Percentiles rank a stretch among this genome's conserved stretches.
Conservation (phyloP, 2,329 filamentous ascomycete species). For the Cladobotryum mycophilum region DNA sequence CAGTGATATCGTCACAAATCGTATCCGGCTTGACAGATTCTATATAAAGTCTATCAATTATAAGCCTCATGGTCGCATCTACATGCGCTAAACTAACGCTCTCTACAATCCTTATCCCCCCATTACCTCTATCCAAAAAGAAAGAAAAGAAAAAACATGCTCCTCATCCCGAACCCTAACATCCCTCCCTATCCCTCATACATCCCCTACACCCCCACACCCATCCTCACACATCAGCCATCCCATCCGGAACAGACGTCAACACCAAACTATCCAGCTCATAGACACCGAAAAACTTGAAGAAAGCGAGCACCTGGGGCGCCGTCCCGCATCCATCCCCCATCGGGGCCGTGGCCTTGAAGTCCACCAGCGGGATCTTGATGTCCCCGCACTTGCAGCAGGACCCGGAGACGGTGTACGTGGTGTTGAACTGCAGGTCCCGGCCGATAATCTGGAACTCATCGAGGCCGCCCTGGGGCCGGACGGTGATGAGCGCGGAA, state of each 20-base stretch:
- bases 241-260: not conserved
- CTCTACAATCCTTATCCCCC: too few relatives aligned
- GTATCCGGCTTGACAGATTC: too few relatives aligned
- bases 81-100: too few relatives aligned
- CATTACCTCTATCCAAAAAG: too few relatives aligned
- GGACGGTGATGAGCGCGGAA: slow-evolving; percentile 11
- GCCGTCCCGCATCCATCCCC: slow-evolving; percentile 11
- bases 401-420: slow-evolving; percentile 10
- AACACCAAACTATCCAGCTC: slow-evolving; percentile 6
- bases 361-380: slow-evolving; percentile 11
- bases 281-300: slow-evolving; percentile 12
- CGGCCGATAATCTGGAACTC: slow-evolving; percentile 14
- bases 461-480: slow-evolving; percentile 10
- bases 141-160: too few relatives aligned
- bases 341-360: slow-evolving; percentile 6
- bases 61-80: too few relatives aligned
- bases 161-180: too few relatives aligned
- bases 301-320: slow-evolving; percentile 11
- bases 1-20: too few relatives aligned
- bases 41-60: too few relatives aligned
- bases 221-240: not conserved
- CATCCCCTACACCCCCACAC: too few relatives aligned
- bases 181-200: too few relatives aligned
- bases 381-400: not conserved
- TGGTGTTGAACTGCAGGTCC: slow-evolving; percentile 10